Evolutionary conservation across 2,329 filamentous ascomycete genomes (phyloP).

Genomic region (Mollisia scopiformis): DNA sequence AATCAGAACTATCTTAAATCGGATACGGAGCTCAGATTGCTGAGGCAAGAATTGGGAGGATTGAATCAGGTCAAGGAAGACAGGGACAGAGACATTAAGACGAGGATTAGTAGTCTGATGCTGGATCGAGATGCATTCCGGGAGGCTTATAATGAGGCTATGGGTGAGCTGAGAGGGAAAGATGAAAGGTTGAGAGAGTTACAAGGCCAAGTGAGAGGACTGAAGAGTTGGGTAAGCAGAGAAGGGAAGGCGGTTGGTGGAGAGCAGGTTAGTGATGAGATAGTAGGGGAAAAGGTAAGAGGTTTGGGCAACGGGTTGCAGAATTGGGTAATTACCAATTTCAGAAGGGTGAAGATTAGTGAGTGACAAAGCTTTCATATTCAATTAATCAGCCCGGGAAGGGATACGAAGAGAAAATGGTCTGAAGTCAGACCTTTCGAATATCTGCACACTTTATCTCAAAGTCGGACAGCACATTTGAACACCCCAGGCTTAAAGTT

Average conservation of each 20-base stretch:
- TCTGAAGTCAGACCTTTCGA: neutral
- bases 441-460: neutral
- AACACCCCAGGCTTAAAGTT: too few species aligned
- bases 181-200: slow-evolving; percentile 60
- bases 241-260: slow-evolving; percentile 58
- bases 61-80: slow-evolving; percentile 36
- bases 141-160: slow-evolving; percentile 51
- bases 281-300: slow-evolving; percentile 64
- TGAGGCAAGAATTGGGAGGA: slow-evolving; percentile 47
- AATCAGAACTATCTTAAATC: slow-evolving; percentile 55
- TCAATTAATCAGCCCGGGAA: neutral
- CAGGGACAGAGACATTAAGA: slow-evolving; percentile 34
- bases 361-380: slow-evolving; percentile 17
- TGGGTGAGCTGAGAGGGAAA: slow-evolving; percentile 48
- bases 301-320: slow-evolving; percentile 68
- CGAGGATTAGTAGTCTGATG: slow-evolving; percentile 30
- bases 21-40: slow-evolving; percentile 55
- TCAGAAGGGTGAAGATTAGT: slow-evolving; percentile 61
- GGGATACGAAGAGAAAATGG: neutral
- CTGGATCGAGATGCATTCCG: slow-evolving; percentile 43
- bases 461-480: neutral
- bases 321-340: slow-evolving; percentile 75
- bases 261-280: slow-evolving; percentile 66
- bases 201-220: slow-evolving; percentile 62
- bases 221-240: slow-evolving; percentile 74